Evolutionary conservation across 352 stramenopile genomes (phyloP).

Genomic region (Pythium phragmitis): DNA sequence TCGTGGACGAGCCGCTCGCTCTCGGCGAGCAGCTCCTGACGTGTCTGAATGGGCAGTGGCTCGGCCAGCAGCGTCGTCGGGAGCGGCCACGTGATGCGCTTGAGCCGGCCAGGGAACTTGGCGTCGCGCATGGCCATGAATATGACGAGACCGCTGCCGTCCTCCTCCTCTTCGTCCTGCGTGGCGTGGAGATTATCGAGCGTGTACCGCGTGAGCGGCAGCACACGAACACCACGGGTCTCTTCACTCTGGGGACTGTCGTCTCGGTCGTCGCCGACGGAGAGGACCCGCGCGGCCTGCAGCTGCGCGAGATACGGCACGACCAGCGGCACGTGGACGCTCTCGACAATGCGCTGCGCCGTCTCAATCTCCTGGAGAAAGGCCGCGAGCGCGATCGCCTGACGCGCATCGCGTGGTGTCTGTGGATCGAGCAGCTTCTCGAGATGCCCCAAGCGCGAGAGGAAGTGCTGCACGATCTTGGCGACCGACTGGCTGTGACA

Average conservation of each 20-base stretch:
- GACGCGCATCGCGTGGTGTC: slow-evolving; percentile 46
- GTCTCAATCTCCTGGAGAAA: slow-evolving; percentile 67
- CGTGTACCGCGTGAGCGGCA: slow-evolving; percentile 44
- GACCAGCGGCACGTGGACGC: slow-evolving; percentile 60
- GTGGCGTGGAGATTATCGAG: slow-evolving; percentile 36
- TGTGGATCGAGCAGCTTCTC: slow-evolving; percentile 38
- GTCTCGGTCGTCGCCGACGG: slow-evolving; percentile 11
- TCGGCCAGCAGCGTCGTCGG: slow-evolving; percentile 49
- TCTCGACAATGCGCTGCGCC: slow-evolving; percentile 56
- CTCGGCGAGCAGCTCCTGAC: slow-evolving; percentile 44
- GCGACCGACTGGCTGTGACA: slow-evolving; percentile 35
- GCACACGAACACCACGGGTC: slow-evolving; percentile 33
- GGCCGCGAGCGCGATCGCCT: slow-evolving; percentile 60
- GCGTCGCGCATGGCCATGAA: slow-evolving; percentile 74
- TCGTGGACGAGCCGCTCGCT: slow-evolving; percentile 52
- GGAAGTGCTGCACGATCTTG: slow-evolving; percentile 63
- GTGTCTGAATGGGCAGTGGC: slow-evolving; percentile 58
- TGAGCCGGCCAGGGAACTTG: slow-evolving; percentile 77
- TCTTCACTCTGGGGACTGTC: neutral
- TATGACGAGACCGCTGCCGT: slow-evolving; percentile 30
- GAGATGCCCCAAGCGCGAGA: slow-evolving; percentile 38
- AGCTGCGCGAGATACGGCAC: slow-evolving; percentile 72
- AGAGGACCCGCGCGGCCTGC: slow-evolving; percentile 22
- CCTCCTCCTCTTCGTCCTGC: neutral
- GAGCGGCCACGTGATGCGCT: slow-evolving; percentile 61